Evolutionary conservation across 2,329 filamentous ascomycete species (phyloP), one percentile per base, ranked within the genome.

Genomic region (Rhinocladiella similis): DNA sequence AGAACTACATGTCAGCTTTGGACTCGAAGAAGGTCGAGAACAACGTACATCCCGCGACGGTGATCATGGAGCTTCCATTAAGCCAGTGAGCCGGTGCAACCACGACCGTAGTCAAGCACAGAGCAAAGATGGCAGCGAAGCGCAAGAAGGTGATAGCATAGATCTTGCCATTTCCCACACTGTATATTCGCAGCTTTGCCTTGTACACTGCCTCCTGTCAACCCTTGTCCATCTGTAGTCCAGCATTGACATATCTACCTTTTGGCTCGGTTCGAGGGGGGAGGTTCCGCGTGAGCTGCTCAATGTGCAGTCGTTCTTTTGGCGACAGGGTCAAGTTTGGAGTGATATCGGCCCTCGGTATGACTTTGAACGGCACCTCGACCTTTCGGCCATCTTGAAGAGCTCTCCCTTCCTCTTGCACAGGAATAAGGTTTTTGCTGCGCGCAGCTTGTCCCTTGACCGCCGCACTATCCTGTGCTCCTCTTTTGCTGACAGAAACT

Each of bases 71-170:
- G 39, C 71, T 72, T 10, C 76, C 74, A n/a, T 70, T 69, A 2
- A 72, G 67, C 49, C 70, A 75, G 63, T 85, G 86, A 18, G 77
- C 74, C 0, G 88, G 88, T 0, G 82, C 83, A 48, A 86, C 78
- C 22, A 90, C 73, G 50, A 87, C 72, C 62, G 78, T 80, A 65
- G 89, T 89, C 63, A 88, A 83, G 19, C 79, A 80, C 54, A 87
- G 87, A 38, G 89, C 71, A 59, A 91, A 83, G 39, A 94, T 79
- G 2, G 87, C 86, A 1, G 85, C 85, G 54, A 93, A 74, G 66
- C 91, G 90, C 60, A 89, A 71, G 67, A 85, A 82, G 47, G 87
- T 88, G 45, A 93, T 73, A 63, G 88, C 86, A 5, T 85, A 83
- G 27, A 83, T 87, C 56, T 83, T 80, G 7, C 80, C 80, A 0